Conservation (phyloP, 768 basidiomycete species). For the Lyophyllum semitale region DNA sequence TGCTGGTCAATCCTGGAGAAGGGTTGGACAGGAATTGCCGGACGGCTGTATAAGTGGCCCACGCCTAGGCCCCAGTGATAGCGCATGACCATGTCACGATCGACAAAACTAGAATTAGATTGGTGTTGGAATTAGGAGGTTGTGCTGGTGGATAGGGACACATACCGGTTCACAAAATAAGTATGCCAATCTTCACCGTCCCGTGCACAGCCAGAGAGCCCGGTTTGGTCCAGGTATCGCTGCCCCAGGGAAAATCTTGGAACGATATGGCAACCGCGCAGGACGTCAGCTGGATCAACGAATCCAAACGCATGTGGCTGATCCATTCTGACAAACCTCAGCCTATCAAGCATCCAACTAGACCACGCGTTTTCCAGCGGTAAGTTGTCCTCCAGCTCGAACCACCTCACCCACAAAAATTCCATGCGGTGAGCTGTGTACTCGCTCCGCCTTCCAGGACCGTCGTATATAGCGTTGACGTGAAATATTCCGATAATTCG, state of each 20-base stretch:
- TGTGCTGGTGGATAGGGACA: not conserved
- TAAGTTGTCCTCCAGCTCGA: not conserved
- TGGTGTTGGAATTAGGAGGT: not conserved
- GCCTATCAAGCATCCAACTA: not conserved
- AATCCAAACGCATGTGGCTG: not conserved
- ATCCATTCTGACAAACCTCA: not conserved
- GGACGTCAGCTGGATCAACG: not conserved
- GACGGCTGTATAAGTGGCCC: not conserved
- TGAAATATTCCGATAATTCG: constrained; percentile 24
- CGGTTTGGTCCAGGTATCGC: not conserved
- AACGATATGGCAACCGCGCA: not conserved
- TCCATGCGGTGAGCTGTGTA: constrained; percentile 14
- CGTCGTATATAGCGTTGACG: constrained; percentile 8
- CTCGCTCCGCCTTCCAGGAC: not conserved
- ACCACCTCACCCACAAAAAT: constrained; percentile 26
- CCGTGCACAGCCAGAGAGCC: not conserved
- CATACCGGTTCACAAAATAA: not conserved
- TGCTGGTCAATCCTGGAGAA: too few species aligned
- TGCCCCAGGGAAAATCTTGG: not conserved
- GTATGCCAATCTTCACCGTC: not conserved
- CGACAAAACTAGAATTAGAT: constrained; percentile 17
- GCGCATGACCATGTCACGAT: constrained; percentile 20
- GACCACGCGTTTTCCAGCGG: too few species aligned
- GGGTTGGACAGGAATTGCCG: too few species aligned
- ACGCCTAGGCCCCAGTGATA: constrained; percentile 20